Evolutionary conservation across 768 basidiomycete genomes (phyloP).

Genomic region (Vararia minispora): DNA sequence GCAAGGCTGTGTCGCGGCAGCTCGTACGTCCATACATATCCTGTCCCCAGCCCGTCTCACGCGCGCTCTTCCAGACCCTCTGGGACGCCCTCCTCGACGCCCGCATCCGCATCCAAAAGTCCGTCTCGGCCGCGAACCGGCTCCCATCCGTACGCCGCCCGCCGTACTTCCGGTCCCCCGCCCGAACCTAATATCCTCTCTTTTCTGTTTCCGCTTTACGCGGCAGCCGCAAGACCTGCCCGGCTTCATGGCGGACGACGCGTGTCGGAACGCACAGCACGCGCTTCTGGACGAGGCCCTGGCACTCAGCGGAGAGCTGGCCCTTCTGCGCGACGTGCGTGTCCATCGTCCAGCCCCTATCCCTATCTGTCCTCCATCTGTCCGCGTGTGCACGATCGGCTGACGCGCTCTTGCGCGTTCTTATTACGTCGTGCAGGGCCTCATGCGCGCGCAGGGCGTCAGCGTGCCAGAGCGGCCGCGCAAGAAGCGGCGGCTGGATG

Average conservation of each 20-base stretch:
- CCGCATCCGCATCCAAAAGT: slow-evolving; percentile 88
- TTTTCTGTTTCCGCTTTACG: slow-evolving; percentile 8
- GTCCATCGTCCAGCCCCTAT: slow-evolving; percentile 2
- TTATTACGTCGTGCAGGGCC: slow-evolving; percentile 9
- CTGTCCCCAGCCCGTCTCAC: background rate
- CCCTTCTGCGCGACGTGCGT: slow-evolving; percentile 55
- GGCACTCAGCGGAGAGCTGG: slow-evolving; percentile 54
- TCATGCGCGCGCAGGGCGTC: slow-evolving; percentile 5
- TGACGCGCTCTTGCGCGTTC: background rate
- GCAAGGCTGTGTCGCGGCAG: slow-evolving; percentile 73
- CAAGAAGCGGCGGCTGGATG: slow-evolving; percentile 12
- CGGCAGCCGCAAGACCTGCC: slow-evolving; percentile 25
- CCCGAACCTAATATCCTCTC: background rate
- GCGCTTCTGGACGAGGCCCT: slow-evolving; percentile 51
- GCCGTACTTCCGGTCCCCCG: slow-evolving; percentile 6
- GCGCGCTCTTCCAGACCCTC: slow-evolving; percentile 38
- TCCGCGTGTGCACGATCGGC: slow-evolving; percentile 1
- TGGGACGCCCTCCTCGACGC: slow-evolving; percentile 86
- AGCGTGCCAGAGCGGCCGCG: slow-evolving; percentile 8
- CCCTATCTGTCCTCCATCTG: slow-evolving; percentile 1
- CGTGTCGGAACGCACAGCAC: slow-evolving; percentile 34
- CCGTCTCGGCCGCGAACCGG: slow-evolving; percentile 48
- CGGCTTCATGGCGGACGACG: slow-evolving; percentile 19
- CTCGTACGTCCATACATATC: slow-evolving; percentile 41
- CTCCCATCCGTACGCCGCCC: slow-evolving; percentile 46